Conservation (phyloP, 176 grass and related monocot species). For the sorghum (Sorghum bicolor) region Sorghum_bicolor_NCBIv3 NC_012871.2:71885501-71886000, state of each 20-base stretch:
- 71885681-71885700: neutral
- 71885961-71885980: neutral
- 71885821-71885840: conserved; percentile 87
- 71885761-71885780: conserved; percentile 83
- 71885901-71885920: neutral
- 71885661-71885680: neutral
- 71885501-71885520: neutral
- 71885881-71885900: conserved; percentile 21
- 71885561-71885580: neutral
- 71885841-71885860: conserved; percentile 83
- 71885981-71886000: neutral
- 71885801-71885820: conserved; percentile 92
- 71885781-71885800: conserved; percentile 87
- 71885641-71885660: conserved; percentile 1
- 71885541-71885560: neutral
- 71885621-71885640: neutral
- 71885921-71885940: neutral
- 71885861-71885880: conserved; percentile 95
- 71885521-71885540: neutral
- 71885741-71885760: conserved; percentile 93
- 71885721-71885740: conserved; percentile 92
- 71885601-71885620: neutral
- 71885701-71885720: conserved; percentile 59
- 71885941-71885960: neutral
- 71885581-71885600: neutral